Percentiles rank a stretch among this genome's conserved stretches.
These are phyloP conservation scores for Spinellus fusiger DNA, from an alignment of 192 early-diverging fungal species.

Conservation along the genomic window DNA sequence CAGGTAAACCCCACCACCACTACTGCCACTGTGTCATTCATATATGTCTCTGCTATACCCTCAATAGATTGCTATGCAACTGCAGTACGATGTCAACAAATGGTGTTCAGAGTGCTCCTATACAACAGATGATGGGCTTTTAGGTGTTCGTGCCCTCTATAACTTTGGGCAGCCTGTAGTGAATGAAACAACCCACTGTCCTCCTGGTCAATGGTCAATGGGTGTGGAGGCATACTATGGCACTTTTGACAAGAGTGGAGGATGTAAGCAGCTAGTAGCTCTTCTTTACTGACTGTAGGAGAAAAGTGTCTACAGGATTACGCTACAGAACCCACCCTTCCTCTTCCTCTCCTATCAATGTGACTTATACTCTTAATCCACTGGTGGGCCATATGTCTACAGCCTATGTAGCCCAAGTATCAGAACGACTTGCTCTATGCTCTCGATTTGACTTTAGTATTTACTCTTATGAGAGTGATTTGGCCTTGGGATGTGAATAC, in stretches of 20 bases:
- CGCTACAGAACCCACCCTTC: slow-evolving; percentile 59
- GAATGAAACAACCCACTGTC: neutral
- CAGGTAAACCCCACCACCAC: slow-evolving; percentile 35
- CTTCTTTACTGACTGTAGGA: neutral
- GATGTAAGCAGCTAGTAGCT: slow-evolving; percentile 47
- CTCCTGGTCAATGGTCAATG: slow-evolving; percentile 50
- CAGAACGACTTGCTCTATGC: slow-evolving; percentile 60
- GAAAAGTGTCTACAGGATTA: slow-evolving; percentile 58
- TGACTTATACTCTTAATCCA: slow-evolving; percentile 80
- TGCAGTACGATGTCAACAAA: slow-evolving; percentile 62
- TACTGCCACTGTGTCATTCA: neutral
- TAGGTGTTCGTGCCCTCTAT: slow-evolving; percentile 79
- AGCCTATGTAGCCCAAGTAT: slow-evolving; percentile 77
- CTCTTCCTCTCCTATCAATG: slow-evolving; percentile 37
- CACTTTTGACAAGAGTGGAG: slow-evolving; percentile 80
- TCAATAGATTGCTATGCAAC: slow-evolving; percentile 52
- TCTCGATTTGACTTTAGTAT: slow-evolving; percentile 88
- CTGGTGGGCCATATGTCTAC: slow-evolving; percentile 90
- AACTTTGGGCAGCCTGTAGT: slow-evolving; percentile 52
- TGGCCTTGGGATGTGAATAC: slow-evolving; percentile 84
- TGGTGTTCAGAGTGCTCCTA: slow-evolving; percentile 75
- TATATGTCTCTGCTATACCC: neutral
- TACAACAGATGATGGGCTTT: slow-evolving; percentile 67
- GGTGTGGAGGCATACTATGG: slow-evolving; percentile 74
- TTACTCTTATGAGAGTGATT: slow-evolving; percentile 87